Base-by-base conservation (phyloP, 495 filamentous ascomycete genomes). In the Viridothelium virens region DNA sequence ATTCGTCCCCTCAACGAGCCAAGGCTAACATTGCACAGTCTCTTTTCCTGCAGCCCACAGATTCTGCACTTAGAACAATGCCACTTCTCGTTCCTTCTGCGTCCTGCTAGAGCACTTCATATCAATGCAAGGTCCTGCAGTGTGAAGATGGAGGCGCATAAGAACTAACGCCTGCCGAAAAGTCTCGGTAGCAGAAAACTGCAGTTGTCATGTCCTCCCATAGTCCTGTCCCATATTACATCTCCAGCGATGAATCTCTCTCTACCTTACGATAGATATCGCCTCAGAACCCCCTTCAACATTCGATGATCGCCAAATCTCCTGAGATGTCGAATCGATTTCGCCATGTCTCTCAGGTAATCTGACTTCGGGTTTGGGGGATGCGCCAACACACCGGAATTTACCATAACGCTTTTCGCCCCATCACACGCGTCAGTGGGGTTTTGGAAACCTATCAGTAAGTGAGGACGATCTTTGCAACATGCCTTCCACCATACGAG, bases 271-370 rank as follows among this genome's bases (percentile, higher is more conserved):
- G 83, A 76, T 80, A 87, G 83, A 77, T 76, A 74, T 82, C 79
- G 76, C 71, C 63, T 67, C 70, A 77, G 81, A 85, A 82, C 83
- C 81, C 71, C 70, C 68, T 77, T 70, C 77, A 76, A 67, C 44
- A 75, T 77, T 78, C 74, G 77, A 81, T 79, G 85, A 85, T 84
- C 82, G 80, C 71, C 74, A 66, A 73, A 69, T 74, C 86, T 85
- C 83, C 82, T 86, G 86, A 84, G 84, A 86, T 86, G 84, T 86
- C 82, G 85, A 81, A 86, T 34, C 14, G 1, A 34, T 53, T 53
- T 16, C 5, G 1, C 48, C 14, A 14, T 18, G 5, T 5, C 16
- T 18, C 16, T 53, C n/a, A 18, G 1, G 25, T 25, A 25, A 25
- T 25, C 25, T 1, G 25, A 25, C 25, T 25, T 25, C 25, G 25